Percentiles rank a stretch among this genome's conserved stretches.
phyloP scores from a whole-genome alignment of 768 basidiomycete genomes.

The Galerina sulciceps region DNA sequence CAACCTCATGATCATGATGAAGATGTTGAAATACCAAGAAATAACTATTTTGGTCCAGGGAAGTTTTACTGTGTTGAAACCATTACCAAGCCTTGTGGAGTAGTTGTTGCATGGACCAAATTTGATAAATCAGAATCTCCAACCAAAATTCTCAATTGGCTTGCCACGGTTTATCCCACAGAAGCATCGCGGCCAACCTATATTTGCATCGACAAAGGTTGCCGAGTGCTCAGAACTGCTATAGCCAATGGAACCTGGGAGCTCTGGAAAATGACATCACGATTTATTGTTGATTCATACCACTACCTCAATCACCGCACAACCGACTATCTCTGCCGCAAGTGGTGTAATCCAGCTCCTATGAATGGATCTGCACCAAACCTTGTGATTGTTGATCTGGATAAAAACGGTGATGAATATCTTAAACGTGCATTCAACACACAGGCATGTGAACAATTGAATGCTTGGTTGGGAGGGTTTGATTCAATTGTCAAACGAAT shows the following conservation, averaged over 20 bases:
- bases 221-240: constrained; percentile 12
- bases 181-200: constrained; percentile 20
- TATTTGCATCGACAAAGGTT: constrained; percentile 30
- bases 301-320: constrained; percentile 33
- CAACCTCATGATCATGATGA: constrained; percentile 16
- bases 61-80: constrained; percentile 33
- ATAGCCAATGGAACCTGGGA: constrained; percentile 7
- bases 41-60: constrained; percentile 22
- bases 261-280: constrained; percentile 22
- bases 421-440: too few relatives aligned
- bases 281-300: constrained; percentile 37
- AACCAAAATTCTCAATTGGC: constrained; percentile 21
- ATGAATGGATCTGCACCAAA: constrained; percentile 32
- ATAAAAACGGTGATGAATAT: constrained; percentile 21
- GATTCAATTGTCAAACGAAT: too few relatives aligned
- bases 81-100: constrained; percentile 30
- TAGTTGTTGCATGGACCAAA: constrained; percentile 31
- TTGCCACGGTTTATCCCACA: constrained; percentile 23
- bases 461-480: too few relatives aligned
- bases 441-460: too few relatives aligned
- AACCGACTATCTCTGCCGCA: constrained; percentile 29
- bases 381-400: constrained; percentile 24
- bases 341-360: constrained; percentile 35
- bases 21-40: constrained; percentile 3
- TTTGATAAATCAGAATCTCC: constrained; percentile 32